Evolutionary conservation across 2,329 filamentous ascomycete genomes (phyloP), one percentile per base, ranked within the genome.

Genomic region (Pleoardoris graminearum): DNA sequence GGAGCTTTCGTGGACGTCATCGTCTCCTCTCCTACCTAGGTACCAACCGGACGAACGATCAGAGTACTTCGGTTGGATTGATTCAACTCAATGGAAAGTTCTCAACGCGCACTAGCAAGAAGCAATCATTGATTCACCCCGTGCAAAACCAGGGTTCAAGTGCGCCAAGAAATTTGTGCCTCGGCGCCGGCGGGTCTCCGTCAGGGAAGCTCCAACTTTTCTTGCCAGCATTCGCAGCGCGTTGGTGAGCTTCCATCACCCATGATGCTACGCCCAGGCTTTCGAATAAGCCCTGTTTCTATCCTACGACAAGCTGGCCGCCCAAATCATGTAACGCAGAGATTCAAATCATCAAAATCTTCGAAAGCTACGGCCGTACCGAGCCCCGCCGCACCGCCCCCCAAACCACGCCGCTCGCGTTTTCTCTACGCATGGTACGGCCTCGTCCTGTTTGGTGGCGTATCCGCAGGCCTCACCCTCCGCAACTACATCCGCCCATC

Each of bases 341-440:
- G 29, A 22, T 39, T 39, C 22, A 47, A 43, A 39, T 49, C 47
- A 27, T 46, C 32, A 25, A 35, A 27, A 51, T 33, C 25, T 32
- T 43, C 32, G 29, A 35, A 27, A 51, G 36, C 25, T 32, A 30
- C 30, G 33, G 21, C 14, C 55, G 43, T 47, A 21, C 53, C 36
- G 39, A 46, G 14, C 29, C 23, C 44, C 4, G 41, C 25, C 49
- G 17, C 55, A 8, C 30, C 22, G 23, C 44, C 19, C 54, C 54
- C 44, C 35, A 55, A 14, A 45, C 61, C 61, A 19, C 67, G 61
- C 45, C 58, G 59, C 37, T 51, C 68, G 29, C 66, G 65, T 43
- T 60, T 61, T 53, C 61, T 62, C 2, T 70, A 70, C 57, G 45
- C 69, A 44, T 70, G 66, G 68, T 71, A 71, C 43, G 66, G 58